These are phyloP conservation scores for Comarum palustre DNA, from an alignment of 306 rosid species.

Conservation along the genomic window DNA sequence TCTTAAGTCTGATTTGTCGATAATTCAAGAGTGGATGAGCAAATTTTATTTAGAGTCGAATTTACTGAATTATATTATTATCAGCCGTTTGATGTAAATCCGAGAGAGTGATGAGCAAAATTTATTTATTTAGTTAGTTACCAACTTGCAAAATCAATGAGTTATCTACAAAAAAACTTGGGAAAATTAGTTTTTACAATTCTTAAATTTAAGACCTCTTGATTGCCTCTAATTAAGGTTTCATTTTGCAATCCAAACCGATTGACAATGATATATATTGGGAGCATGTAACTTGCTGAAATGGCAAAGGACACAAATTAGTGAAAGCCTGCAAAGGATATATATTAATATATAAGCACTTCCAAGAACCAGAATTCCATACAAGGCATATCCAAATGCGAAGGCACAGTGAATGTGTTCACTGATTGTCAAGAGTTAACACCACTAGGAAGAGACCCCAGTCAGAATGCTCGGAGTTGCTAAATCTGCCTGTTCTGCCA, in stretches of 20 bases:
- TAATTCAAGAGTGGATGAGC: too few relatives aligned
- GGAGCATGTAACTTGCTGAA: not conserved
- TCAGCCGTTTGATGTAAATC: too few relatives aligned
- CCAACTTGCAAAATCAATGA: too few relatives aligned
- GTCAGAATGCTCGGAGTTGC: conserved; percentile 4
- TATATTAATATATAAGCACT: not conserved
- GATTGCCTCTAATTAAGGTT: not conserved
- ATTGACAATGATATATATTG: not conserved
- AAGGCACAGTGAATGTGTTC: not conserved
- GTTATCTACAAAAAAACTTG: too few relatives aligned
- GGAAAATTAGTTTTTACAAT: too few relatives aligned
- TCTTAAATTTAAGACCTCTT: not conserved
- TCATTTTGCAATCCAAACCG: not conserved
- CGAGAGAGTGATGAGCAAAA: too few relatives aligned
- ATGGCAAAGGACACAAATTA: not conserved
- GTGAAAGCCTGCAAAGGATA: not conserved
- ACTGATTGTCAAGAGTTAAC: not conserved
- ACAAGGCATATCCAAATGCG: not conserved
- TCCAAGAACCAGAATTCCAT: not conserved
- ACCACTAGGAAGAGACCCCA: not conserved
- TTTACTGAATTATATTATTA: too few relatives aligned
- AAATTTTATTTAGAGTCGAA: too few relatives aligned
- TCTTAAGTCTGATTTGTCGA: too few relatives aligned
- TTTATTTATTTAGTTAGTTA: too few relatives aligned
- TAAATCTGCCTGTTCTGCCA: conserved; percentile 15